A percentile compares a stretch with the other conserved stretches of the same genome.
Conservation (phyloP, 1,284 basidiomycete species). For the Pseudomicrostroma phylloplanum region DNA sequence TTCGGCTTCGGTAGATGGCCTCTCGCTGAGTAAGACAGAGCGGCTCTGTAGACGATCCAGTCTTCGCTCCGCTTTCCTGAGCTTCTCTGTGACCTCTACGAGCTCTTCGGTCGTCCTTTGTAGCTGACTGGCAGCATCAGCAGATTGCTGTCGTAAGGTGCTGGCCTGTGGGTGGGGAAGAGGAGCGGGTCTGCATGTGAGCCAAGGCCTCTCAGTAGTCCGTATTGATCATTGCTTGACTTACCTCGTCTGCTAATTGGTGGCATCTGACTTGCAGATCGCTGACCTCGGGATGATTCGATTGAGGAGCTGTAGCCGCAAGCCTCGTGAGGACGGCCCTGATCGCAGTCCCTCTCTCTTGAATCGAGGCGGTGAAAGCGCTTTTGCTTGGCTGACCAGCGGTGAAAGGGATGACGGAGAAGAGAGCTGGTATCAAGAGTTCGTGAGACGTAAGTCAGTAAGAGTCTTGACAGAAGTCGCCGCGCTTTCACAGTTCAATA, state of each 20-base stretch:
- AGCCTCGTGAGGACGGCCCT: constrained; percentile 14
- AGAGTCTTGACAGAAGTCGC: background rate
- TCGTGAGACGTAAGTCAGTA: too few species aligned
- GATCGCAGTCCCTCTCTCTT: constrained; percentile 16
- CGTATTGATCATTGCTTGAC: background rate
- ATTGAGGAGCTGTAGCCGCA: constrained; percentile 9
- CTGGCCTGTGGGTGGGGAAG: constrained; percentile 10
- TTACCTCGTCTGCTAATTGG: constrained; percentile 19
- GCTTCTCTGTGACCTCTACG: constrained; percentile 15
- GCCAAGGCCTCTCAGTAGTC: background rate
- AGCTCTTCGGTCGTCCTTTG: constrained; percentile 10
- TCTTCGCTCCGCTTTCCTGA: constrained; percentile 17
- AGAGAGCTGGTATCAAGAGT: constrained; percentile 10
- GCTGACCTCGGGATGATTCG: constrained; percentile 14
- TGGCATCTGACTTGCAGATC: constrained; percentile 19
- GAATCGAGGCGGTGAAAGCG: constrained; percentile 16
- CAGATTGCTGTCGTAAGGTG: constrained; percentile 12
- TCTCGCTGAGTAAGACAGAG: constrained; percentile 16
- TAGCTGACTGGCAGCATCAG: constrained; percentile 9
- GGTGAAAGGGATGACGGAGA: constrained; percentile 18
- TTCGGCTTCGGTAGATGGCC: constrained; percentile 15
- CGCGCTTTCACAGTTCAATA: background rate
- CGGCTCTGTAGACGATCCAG: constrained; percentile 17
- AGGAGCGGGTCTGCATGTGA: background rate
- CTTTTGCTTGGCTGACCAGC: constrained; percentile 7